A percentile compares a stretch with the other conserved stretches of the same genome.
Evolutionary conservation across 1,284 basidiomycete genomes (phyloP).

Genomic region (Marasmius oreades): DNA sequence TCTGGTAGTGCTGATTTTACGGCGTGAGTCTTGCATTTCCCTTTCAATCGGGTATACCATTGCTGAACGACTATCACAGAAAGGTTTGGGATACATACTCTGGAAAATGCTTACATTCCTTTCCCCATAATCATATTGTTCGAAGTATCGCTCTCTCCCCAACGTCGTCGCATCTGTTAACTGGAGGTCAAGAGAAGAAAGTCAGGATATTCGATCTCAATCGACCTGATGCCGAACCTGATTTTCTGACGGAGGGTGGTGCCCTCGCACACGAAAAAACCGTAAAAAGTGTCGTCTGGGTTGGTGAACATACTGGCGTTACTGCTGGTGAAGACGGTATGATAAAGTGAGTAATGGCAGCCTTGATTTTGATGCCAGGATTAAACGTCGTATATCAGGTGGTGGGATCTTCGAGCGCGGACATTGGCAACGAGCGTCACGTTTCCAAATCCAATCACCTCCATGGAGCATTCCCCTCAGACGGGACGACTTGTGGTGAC

Average conservation of each 20-base stretch:
- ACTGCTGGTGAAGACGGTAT: constrained; percentile 90
- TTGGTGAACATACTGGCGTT: constrained; percentile 82
- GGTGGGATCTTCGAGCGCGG: constrained; percentile 93
- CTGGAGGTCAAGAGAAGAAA: constrained; percentile 98
- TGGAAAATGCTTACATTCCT: constrained; percentile 85
- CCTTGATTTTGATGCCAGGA: background rate
- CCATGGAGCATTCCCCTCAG: constrained; percentile 87
- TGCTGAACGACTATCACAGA: constrained; percentile 36
- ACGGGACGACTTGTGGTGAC: constrained; percentile 89
- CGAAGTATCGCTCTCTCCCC: constrained; percentile 88
- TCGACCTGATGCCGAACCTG: constrained; percentile 83
- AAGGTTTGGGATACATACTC: constrained; percentile 98
- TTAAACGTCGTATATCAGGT: constrained; percentile 43
- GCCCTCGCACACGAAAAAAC: constrained; percentile 79
- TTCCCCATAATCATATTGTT: constrained; percentile 97
- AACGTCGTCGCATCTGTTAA: constrained; percentile 65
- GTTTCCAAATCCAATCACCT: constrained; percentile 82
- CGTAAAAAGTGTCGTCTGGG: constrained; percentile 92
- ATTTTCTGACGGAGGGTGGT: constrained; percentile 64
- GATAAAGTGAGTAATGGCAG: constrained; percentile 64
- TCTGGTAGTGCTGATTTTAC: constrained; percentile 98
- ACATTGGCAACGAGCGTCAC: constrained; percentile 67
- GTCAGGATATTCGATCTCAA: constrained; percentile 91
- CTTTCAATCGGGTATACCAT: constrained; percentile 1
- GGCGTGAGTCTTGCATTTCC: constrained; percentile 61